Conservation (phyloP, 73 alveolate species). For the Stentor coeruleus region DNA sequence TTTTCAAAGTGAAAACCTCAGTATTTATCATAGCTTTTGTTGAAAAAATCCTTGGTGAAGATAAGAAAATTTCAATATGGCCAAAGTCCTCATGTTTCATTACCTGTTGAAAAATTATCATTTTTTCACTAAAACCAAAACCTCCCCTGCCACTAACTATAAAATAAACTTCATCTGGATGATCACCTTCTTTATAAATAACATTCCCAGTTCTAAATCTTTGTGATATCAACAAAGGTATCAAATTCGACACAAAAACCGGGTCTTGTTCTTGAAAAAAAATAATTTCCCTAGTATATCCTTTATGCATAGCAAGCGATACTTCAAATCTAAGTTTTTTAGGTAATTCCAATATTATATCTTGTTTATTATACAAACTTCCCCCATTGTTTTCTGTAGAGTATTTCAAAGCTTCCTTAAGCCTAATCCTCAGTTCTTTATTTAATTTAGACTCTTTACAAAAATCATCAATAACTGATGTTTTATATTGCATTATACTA, state of each 20-base stretch:
- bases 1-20: neutral
- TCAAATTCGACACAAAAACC: slow-evolving; percentile 32
- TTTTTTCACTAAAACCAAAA: slow-evolving; percentile 11
- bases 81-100: slow-evolving; percentile 1
- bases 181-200: slow-evolving; percentile 40
- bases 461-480: slow-evolving; percentile 46
- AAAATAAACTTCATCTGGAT: slow-evolving; percentile 51
- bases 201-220: slow-evolving; percentile 32
- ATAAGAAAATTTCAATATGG: neutral
- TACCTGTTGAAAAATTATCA: neutral
- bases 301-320: slow-evolving; percentile 53
- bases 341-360: slow-evolving; percentile 46
- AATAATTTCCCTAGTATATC: slow-evolving; percentile 31
- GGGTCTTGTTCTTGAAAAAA: slow-evolving; percentile 50
- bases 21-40: neutral
- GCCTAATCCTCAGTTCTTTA: slow-evolving; percentile 38
- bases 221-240: slow-evolving; percentile 43
- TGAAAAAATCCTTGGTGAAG: neutral
- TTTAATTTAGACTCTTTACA: slow-evolving; percentile 44
- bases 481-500: slow-evolving; percentile 28
- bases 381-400: slow-evolving; percentile 37
- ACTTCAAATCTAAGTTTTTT: slow-evolving; percentile 36
- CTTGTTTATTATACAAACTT: slow-evolving; percentile 37
- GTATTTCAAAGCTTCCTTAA: slow-evolving; percentile 40
- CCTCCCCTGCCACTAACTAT: slow-evolving; percentile 50